A percentile compares a stretch with the other conserved stretches of the same genome.
Evolutionary conservation across 2,329 filamentous ascomycete species (phyloP).

Genomic region (Fusarium foetens): DNA sequence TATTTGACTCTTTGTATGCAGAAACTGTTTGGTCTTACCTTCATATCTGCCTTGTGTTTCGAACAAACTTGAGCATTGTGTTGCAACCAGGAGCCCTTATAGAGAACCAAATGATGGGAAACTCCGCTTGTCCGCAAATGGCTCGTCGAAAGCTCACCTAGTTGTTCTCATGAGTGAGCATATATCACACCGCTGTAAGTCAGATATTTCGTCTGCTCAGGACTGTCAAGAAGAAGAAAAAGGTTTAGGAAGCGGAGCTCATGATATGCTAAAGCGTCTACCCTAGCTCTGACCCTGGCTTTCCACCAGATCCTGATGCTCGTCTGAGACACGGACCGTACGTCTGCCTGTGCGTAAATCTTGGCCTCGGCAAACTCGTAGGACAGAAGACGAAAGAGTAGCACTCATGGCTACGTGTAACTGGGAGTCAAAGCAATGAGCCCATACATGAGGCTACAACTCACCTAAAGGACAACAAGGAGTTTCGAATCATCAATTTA

Average conservation of each 20-base stretch:
- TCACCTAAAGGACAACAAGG: neutral
- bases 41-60: conserved; percentile 5
- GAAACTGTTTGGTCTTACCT: neutral
- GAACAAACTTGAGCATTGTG: neutral
- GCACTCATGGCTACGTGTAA: conserved; percentile 2
- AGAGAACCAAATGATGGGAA: conserved; percentile 8
- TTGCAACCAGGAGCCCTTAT: neutral
- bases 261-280: neutral
- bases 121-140: neutral
- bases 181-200: neutral
- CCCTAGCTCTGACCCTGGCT: neutral
- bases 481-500: neutral
- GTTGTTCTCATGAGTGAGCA: neutral
- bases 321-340: conserved; percentile 23
- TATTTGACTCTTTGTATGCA: neutral
- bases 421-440: neutral
- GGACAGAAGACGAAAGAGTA: neutral
- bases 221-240: neutral
- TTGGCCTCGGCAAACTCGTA: conserved; percentile 8
- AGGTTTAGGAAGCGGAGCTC: neutral
- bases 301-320: neutral
- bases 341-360: conserved; percentile 6
- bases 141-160: neutral
- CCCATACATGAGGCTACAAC: conserved; percentile 5
- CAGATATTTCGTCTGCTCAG: neutral